phyloP scores from a whole-genome alignment of 1,284 basidiomycete species.

The Cutaneotrichosporon dermatis region DNA sequence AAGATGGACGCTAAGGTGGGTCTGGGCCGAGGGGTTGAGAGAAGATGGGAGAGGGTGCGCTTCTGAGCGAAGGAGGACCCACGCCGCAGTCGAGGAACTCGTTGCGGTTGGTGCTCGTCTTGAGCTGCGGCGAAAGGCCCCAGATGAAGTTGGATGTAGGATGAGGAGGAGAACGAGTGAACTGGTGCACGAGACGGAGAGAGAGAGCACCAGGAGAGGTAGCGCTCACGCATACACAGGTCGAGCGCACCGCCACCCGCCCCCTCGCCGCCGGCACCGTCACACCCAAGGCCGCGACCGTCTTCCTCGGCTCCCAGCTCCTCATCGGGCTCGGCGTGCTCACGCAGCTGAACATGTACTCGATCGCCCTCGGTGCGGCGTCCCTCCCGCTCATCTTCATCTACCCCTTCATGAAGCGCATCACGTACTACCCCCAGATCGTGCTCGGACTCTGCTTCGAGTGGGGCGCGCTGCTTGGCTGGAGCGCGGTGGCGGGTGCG shows the following conservation, averaged over 20 bases:
- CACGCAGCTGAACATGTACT: constrained; percentile 91
- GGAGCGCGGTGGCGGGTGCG: constrained; percentile 82
- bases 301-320: constrained; percentile 80
- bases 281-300: constrained; percentile 67
- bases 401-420: constrained; percentile 96
- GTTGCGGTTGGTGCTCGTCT: no score
- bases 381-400: constrained; percentile 80
- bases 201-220: no score
- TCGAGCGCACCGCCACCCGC: constrained; percentile 65
- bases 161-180: no score
- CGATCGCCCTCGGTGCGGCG: constrained; percentile 85
- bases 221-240: constrained; percentile 43
- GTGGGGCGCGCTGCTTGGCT: constrained; percentile 94
- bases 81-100: no score
- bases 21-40: no score
- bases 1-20: constrained; percentile 69
- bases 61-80: no score
- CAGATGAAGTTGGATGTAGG: no score
- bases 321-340: constrained; percentile 81
- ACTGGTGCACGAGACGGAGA: no score
- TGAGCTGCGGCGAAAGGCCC: no score
- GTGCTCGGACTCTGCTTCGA: constrained; percentile 92
- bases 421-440: constrained; percentile 95
- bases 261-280: constrained; percentile 81
- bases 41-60: no score